Base-by-base conservation (phyloP, 352 stramenopile species). In the Pythium aquatile region DNA sequence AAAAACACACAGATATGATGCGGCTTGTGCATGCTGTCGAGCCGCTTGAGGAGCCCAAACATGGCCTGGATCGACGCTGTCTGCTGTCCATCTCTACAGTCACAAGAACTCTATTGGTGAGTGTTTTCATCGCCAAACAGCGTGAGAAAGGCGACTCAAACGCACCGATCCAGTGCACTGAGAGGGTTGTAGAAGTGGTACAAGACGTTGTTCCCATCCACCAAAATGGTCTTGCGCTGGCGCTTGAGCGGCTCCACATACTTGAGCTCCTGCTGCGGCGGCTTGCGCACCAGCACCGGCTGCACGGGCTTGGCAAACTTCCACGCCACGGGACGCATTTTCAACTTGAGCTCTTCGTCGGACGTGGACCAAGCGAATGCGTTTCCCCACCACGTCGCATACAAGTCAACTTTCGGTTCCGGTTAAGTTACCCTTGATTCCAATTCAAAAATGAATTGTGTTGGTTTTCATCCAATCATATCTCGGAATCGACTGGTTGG, bases 121-220 rank as follows among this genome's bases (percentile, higher is more conserved):
- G n/a, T 29, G 44, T 16, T 24, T 24, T 24, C 20, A 24, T 24
- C 20, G 20, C 20, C 20, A 24, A 24, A 24, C 20, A 29, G 17
- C 44, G 13, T 4, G 6, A 10, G 40, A 9, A 51, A 51, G 5
- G 16, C 7, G 11, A 11, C 35, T 16, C 8, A 28, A 58, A 32
- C 57, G 14, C 33, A 76, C 65, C 63, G 59, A 42, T 66, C 46
- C 17, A 69, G 20, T 7, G 42, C 51, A 53, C 54, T 69, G 8
- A 69, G 52, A 14, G 70, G 54, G 46, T 77, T 63, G 63, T 72
- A 77, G 32, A 69, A 72, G 48, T 68, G 56, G 58, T 77, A 73
- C 58, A 75, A 46, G 7, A 75, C 53, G 55, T 77, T 77, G 67
- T 77, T 77, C 26, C 71, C 71, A 28, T 77, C 71, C 48, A 77